Percentiles rank a stretch among this genome's conserved stretches.
Conservation (phyloP, 116 monocot species). For the Zostera marina region DNA sequence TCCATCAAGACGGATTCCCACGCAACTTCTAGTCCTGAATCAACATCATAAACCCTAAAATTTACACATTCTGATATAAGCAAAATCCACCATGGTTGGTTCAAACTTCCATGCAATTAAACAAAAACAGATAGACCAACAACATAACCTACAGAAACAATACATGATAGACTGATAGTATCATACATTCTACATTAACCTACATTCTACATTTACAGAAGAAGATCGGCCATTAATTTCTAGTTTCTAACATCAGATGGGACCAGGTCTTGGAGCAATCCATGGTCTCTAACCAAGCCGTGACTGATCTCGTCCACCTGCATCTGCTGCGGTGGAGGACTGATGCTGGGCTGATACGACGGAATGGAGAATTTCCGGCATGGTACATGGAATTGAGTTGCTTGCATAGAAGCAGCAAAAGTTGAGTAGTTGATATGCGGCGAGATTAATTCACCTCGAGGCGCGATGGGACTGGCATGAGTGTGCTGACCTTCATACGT, state of each 20-base stretch:
- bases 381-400: neutral
- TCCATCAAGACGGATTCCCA: no score
- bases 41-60: no score
- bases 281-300: conserved; percentile 14
- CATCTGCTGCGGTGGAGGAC: neutral
- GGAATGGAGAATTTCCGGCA: no score
- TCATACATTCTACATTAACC: neutral
- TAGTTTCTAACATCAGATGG: conserved; percentile 14
- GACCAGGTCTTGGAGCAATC: conserved; percentile 38
- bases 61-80: no score
- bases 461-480: conserved; percentile 40
- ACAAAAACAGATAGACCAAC: neutral
- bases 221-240: neutral
- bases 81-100: no score
- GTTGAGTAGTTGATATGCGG: neutral
- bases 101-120: no score
- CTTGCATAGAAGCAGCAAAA: neutral
- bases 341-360: neutral
- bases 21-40: no score
- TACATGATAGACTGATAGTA: neutral
- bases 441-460: conserved; percentile 18
- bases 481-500: conserved; percentile 91
- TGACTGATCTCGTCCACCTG: neutral
- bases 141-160: neutral
- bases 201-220: neutral